phyloP scores from a whole-genome alignment of 2,329 filamentous ascomycete species.

The Echinosphaeria canescens region DNA sequence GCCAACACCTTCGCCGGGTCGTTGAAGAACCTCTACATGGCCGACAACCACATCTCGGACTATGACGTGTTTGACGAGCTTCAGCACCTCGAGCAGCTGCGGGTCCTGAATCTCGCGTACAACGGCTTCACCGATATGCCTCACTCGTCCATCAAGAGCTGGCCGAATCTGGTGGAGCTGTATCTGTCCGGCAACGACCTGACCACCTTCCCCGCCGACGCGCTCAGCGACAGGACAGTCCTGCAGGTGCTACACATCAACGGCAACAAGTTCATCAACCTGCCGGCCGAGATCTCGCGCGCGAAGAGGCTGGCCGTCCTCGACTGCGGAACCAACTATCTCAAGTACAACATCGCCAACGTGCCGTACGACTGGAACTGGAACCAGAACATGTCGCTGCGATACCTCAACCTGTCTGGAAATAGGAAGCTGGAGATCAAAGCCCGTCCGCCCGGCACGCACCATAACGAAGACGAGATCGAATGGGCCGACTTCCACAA shows the following conservation, averaged over 20 bases:
- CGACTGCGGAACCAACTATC: constrained; percentile 81
- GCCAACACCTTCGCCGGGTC: constrained; percentile 77
- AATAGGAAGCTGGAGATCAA: constrained; percentile 94
- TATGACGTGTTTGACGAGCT: constrained; percentile 93
- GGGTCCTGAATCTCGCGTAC: constrained; percentile 83
- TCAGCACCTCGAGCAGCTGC: constrained; percentile 58
- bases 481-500: constrained; percentile 91
- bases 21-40: constrained; percentile 64
- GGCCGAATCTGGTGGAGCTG: constrained; percentile 76
- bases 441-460: constrained; percentile 50
- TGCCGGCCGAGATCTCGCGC: constrained; percentile 87
- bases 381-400: constrained; percentile 92
- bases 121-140: constrained; percentile 90
- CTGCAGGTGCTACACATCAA: constrained; percentile 89
- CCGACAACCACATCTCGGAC: constrained; percentile 85
- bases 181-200: constrained; percentile 93
- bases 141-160: constrained; percentile 66
- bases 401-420: constrained; percentile 88
- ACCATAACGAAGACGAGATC: too few relatives aligned
- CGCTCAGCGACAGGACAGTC: constrained; percentile 73
- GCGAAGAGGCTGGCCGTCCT: constrained; percentile 80
- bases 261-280: constrained; percentile 90
- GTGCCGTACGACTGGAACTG: constrained; percentile 99
- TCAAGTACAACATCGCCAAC: constrained; percentile 98
- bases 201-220: constrained; percentile 77